Conservation (phyloP, 306 rosid species). For the Ormosia semicastrata region DNA sequence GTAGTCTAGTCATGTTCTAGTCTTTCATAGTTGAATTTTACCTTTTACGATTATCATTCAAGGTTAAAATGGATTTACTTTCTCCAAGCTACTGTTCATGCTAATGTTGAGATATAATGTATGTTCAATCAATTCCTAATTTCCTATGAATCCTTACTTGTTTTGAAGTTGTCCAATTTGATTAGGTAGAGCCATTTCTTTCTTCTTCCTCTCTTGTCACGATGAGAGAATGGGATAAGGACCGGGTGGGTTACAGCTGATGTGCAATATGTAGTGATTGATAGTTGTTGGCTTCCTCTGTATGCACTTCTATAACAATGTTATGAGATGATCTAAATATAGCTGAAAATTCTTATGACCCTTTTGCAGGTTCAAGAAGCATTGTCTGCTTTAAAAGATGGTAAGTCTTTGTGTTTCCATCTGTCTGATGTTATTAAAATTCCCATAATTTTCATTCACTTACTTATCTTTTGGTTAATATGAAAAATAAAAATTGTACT, state of each 20-base stretch:
- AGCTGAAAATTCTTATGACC: conserved; percentile 18
- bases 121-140: background rate
- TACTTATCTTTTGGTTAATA: background rate
- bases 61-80: background rate
- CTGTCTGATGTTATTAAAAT: conserved; percentile 7
- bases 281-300: background rate
- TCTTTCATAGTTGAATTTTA: background rate
- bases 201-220: background rate
- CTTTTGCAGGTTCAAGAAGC: conserved; percentile 63
- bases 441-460: conserved; percentile 8
- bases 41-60: conserved; percentile 1
- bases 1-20: background rate
- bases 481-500: background rate
- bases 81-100: background rate
- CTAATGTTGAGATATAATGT: background rate
- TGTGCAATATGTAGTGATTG: conserved; percentile 10
- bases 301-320: background rate
- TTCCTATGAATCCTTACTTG: background rate
- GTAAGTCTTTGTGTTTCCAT: conserved; percentile 39
- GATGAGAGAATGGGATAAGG: background rate
- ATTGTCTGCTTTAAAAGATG: conserved; percentile 66
- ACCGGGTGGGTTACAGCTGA: background rate
- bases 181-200: background rate
- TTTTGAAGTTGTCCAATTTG: background rate
- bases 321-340: background rate